phyloP scores from a whole-genome alignment of 352 stramenopile genomes.

The Phytopythium aichiense region DNA sequence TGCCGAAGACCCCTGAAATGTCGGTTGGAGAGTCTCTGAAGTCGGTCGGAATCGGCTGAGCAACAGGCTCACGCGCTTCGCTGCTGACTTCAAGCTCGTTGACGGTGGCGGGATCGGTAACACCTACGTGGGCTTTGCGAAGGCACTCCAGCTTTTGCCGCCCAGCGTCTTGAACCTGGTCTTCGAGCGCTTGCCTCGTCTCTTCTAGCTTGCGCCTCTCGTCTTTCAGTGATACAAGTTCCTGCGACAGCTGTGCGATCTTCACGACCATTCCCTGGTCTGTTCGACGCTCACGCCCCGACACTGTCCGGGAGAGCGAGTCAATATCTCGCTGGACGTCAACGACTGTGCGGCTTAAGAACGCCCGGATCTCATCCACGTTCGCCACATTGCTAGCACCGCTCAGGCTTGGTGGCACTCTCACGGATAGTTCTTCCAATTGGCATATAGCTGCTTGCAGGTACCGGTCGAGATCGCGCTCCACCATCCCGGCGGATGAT shows the following conservation, averaged over 20 bases:
- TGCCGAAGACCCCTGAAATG: background rate
- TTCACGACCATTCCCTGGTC: background rate
- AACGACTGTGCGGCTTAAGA: slow-evolving; percentile 11
- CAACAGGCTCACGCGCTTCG: background rate
- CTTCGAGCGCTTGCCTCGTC: background rate
- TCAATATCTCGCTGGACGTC: slow-evolving; percentile 10
- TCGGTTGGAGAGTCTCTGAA: background rate
- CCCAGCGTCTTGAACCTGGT: background rate
- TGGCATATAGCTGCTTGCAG: slow-evolving; percentile 24
- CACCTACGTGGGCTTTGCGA: background rate
- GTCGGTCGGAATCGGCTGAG: background rate
- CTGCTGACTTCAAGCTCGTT: background rate
- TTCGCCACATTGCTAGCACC: slow-evolving; percentile 9
- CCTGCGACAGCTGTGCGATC: slow-evolving; percentile 2
- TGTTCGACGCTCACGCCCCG: background rate
- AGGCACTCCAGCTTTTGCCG: background rate
- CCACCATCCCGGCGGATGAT: slow-evolving; percentile 1
- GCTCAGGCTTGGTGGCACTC: slow-evolving; percentile 13
- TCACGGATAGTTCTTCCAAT: slow-evolving; percentile 16
- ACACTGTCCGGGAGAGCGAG: slow-evolving; percentile 9
- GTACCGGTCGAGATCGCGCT: slow-evolving; percentile 21
- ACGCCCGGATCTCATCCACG: slow-evolving; percentile 17
- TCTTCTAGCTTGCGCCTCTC: slow-evolving; percentile 13
- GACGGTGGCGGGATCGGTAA: background rate
- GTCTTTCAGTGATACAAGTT: slow-evolving; percentile 12